A percentile compares a stretch with the other conserved stretches of the same genome.
Conservation (phyloP, 768 basidiomycete genomes). For the Galerina marginata region DNA sequence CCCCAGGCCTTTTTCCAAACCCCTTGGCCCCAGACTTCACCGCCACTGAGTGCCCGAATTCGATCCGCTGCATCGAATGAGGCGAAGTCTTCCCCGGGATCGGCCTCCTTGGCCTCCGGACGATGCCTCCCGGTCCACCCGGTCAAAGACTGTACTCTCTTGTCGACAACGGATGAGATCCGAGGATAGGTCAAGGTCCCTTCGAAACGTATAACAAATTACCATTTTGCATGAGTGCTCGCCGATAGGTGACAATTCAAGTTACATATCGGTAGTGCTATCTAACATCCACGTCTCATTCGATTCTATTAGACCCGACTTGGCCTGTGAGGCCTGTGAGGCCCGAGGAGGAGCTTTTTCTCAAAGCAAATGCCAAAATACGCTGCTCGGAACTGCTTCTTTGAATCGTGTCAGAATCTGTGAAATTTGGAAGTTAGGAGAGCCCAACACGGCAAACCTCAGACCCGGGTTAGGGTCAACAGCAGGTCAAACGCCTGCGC, state of each 20-base stretch:
- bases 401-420: not conserved
- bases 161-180: constrained; percentile 21
- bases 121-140: constrained; percentile 4
- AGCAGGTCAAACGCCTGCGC: too few relatives aligned
- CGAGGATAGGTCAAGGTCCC: constrained; percentile 4
- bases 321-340: not conserved
- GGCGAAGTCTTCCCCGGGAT: constrained; percentile 16
- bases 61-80: constrained; percentile 8
- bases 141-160: not conserved
- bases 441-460: not conserved
- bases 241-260: constrained; percentile 4
- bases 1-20: not conserved
- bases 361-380: not conserved
- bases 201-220: constrained; percentile 2
- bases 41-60: constrained; percentile 5
- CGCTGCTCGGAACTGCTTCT: not conserved
- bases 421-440: too few relatives aligned
- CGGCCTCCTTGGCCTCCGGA: constrained; percentile 12
- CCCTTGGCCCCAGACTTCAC: constrained; percentile 3
- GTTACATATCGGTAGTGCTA: constrained; percentile 14
- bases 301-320: not conserved
- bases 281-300: not conserved
- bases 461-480: not conserved
- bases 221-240: constrained; percentile 10
- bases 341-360: not conserved